A percentile compares a stretch with the other conserved stretches of the same genome.
These are phyloP conservation scores for Diaporthe ampelina DNA, from an alignment of 2,329 filamentous ascomycete species.

Conservation along the genomic window DNA sequence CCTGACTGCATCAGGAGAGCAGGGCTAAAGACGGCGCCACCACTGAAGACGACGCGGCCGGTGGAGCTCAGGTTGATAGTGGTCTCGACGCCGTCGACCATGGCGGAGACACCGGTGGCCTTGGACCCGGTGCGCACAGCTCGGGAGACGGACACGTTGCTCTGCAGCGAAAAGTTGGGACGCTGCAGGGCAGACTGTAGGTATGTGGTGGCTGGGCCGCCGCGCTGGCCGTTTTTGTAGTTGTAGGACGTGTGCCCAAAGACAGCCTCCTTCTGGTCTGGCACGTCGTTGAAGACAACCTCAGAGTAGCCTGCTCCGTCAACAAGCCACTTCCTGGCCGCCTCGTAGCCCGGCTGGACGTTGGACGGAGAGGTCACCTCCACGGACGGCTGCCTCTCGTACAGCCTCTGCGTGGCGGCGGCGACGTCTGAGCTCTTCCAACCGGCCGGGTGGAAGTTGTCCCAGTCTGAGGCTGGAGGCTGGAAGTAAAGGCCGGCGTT, in stretches of 20 bases:
- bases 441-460: conserved; percentile 78
- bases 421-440: conserved; percentile 78
- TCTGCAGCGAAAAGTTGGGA: conserved; percentile 76
- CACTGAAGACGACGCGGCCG: conserved; percentile 54
- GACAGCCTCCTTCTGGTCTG: conserved; percentile 74
- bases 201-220: conserved; percentile 80
- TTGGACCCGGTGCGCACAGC: conserved; percentile 73
- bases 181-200: conserved; percentile 72
- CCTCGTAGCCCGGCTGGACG: conserved; percentile 71
- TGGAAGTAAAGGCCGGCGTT: conserved; percentile 68
- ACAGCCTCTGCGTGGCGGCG: conserved; percentile 71
- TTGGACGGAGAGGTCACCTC: conserved; percentile 75
- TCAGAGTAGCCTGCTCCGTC: conserved; percentile 72
- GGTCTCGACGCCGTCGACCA: conserved; percentile 56
- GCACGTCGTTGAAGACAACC: conserved; percentile 68
- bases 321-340: conserved; percentile 64
- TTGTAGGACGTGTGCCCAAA: conserved; percentile 77
- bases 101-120: conserved; percentile 71
- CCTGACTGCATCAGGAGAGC: conserved; percentile 56
- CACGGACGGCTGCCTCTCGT: conserved; percentile 78
- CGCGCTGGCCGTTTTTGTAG: conserved; percentile 75
- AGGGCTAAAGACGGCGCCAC: conserved; percentile 52
- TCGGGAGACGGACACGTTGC: conserved; percentile 74
- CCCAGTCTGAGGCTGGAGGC: conserved; percentile 71
- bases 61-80: conserved; percentile 50